Percentiles rank a stretch among this genome's conserved stretches.
phyloP scores from a whole-genome alignment of 106 monocot species.

The Iris macrosiphon region DNA sequence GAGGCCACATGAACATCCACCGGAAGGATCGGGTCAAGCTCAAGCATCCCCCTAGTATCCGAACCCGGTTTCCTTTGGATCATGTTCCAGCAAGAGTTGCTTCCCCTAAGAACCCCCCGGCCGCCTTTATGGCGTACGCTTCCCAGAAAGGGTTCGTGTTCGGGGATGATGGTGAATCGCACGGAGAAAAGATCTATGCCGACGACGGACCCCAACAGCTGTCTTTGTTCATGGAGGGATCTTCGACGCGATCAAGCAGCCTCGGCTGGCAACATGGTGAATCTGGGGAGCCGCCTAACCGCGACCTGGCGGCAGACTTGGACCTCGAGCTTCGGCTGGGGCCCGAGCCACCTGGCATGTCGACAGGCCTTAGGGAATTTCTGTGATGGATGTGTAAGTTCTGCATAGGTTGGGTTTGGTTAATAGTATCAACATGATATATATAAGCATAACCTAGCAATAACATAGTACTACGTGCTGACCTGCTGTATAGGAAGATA shows the following conservation, averaged over 20 bases:
- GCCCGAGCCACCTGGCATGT: neutral
- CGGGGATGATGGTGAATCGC: neutral
- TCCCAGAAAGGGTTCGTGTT: neutral
- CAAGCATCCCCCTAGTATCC: neutral
- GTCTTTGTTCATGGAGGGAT: neutral
- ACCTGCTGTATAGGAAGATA: too few relatives aligned
- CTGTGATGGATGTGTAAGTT: too few relatives aligned
- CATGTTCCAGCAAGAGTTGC: neutral
- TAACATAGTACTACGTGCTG: too few relatives aligned
- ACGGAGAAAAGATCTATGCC: too few relatives aligned
- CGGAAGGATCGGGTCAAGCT: conserved; percentile 13
- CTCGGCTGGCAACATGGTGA: neutral
- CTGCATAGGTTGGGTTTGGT: too few relatives aligned
- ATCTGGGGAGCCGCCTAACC: too few relatives aligned
- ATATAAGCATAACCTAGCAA: too few relatives aligned
- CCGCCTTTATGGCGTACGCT: neutral
- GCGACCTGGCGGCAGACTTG: conserved; percentile 3
- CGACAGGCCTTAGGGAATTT: neutral
- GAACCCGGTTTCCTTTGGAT: neutral
- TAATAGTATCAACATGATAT: too few relatives aligned
- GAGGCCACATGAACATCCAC: conserved; percentile 41
- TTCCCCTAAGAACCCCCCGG: neutral
- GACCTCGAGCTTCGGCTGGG: conserved; percentile 23
- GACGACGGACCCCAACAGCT: too few relatives aligned
- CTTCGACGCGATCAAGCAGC: neutral